Base-by-base conservation (phyloP, 148 eudicot genomes). In the Polygonum aviculare region DNA sequence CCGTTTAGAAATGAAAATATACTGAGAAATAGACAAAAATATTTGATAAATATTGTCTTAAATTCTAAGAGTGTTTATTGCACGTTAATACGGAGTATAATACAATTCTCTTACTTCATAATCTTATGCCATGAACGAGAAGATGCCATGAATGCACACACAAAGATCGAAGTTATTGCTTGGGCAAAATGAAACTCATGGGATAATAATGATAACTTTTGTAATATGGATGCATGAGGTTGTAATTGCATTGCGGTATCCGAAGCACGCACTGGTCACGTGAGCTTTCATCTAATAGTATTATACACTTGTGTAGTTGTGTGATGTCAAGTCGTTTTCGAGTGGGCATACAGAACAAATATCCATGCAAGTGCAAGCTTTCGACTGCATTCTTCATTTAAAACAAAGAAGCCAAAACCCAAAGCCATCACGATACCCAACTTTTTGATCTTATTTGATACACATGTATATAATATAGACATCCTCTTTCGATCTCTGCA, bases 271-370 rank as follows among this genome's bases (percentile, higher is more conserved):
- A 22, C 12, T 10, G 67, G 12, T 59, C 67, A 59, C 67, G 67
- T 59, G 67, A 59, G 9, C 14, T 14, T 49, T 52, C 19, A 52
- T 52, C 22, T 52, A 15, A 52, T 52, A 5, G 0, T 1, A 2
- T 3, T 52, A 52, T 52, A 14, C 18, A 26, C 31, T 26, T 26
- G 31, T 26, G 31, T 52, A 3, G 2, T 44, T 59, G 35, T 10
- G 15, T 60, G 38, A 31, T 60, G 69, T 60, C 35, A 21, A 60
- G 69, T 60, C 69, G 69, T 60, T 60, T 22, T 60, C 69, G 69
- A 12, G 69, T 60, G 60, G 26, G 60, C 60, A 54, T 54, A 54
- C 60, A 54, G 38, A 60, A 60, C 69, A 60, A 9, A 60, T 60
- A 60, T 60, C 69, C 69, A 31, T 60, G 36, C 31, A 60, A 60